These are phyloP conservation scores for Flaveria bidentis DNA, from an alignment of 129 eudicot genomes.

Conservation along the genomic window DNA sequence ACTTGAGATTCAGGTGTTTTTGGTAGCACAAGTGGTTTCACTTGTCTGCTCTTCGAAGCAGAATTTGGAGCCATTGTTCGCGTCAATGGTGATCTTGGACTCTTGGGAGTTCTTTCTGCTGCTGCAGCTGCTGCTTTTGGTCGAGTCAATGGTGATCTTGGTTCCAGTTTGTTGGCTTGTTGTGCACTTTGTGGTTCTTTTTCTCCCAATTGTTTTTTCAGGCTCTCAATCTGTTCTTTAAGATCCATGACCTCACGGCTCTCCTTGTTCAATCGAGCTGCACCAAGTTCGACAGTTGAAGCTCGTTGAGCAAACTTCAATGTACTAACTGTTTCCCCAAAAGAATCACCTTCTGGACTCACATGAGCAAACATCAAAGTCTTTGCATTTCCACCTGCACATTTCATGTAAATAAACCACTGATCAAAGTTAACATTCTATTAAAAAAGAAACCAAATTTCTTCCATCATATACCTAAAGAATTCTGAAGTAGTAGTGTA, in stretches of 20 bases:
- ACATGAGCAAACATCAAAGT: constrained; percentile 87
- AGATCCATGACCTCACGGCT: constrained; percentile 74
- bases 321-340: constrained; percentile 71
- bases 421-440: background rate
- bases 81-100: background rate
- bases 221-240: constrained; percentile 74
- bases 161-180: constrained; percentile 12
- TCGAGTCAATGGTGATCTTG: constrained; percentile 8
- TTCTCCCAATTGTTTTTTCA: constrained; percentile 55
- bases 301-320: constrained; percentile 86
- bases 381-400: constrained; percentile 79
- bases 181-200: constrained; percentile 47
- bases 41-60: constrained; percentile 1
- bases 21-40: constrained; percentile 16
- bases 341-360: constrained; percentile 81
- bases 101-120: constrained; percentile 5
- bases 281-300: constrained; percentile 87
- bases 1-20: constrained; percentile 21
- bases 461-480: constrained; percentile 52
- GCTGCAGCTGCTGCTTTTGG: background rate
- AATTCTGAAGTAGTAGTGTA: constrained; percentile 77
- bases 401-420: constrained; percentile 1
- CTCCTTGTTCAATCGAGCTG: constrained; percentile 72
- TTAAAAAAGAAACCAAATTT: background rate
- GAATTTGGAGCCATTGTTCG: constrained; percentile 7